These are phyloP conservation scores for Stemphylium beticola DNA, from an alignment of 2,329 filamentous ascomycete species.

Conservation along the genomic window DNA sequence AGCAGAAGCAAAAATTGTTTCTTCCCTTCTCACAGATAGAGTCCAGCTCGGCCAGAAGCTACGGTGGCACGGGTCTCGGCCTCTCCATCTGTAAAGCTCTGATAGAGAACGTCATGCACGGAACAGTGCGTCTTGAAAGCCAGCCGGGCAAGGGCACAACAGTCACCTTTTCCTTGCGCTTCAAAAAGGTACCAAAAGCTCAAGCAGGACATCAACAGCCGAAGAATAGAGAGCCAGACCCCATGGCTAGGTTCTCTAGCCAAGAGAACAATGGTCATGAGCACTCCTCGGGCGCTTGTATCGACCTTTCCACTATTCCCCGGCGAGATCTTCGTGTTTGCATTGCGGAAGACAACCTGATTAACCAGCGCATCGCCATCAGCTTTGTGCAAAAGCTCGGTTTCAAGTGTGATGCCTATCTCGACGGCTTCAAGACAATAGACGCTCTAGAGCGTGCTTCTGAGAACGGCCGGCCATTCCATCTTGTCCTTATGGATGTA, in stretches of 20 bases:
- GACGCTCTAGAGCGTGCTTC: slow-evolving; percentile 80
- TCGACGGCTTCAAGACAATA: slow-evolving; percentile 86
- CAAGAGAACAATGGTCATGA: slow-evolving; percentile 53
- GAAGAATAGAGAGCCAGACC: slow-evolving; percentile 55
- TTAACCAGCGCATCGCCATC: slow-evolving; percentile 93
- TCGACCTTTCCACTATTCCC: slow-evolving; percentile 70
- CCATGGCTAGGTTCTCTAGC: slow-evolving; percentile 63
- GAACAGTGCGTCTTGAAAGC: slow-evolving; percentile 82
- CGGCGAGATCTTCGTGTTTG: slow-evolving; percentile 83
- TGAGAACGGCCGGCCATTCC: slow-evolving; percentile 76
- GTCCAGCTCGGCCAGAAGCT: slow-evolving; percentile 85
- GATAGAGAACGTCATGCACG: slow-evolving; percentile 90
- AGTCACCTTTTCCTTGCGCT: slow-evolving; percentile 81
- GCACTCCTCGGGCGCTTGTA: slow-evolving; percentile 44
- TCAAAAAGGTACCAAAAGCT: slow-evolving; percentile 76
- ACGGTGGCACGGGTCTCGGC: slow-evolving; percentile 88
- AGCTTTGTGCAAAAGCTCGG: slow-evolving; percentile 87
- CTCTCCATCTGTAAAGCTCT: slow-evolving; percentile 94
- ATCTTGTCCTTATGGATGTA: slow-evolving; percentile 93
- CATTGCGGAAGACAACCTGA: slow-evolving; percentile 93
- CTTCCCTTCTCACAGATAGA: slow-evolving; percentile 93
- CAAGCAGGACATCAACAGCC: slow-evolving; percentile 55
- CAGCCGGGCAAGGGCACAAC: slow-evolving; percentile 72
- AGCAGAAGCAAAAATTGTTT: slow-evolving; percentile 85
- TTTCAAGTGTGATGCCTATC: slow-evolving; percentile 85